Evolutionary conservation across 2,329 filamentous ascomycete species (phyloP).

Genomic region (Geosmithia morbida): DNA sequence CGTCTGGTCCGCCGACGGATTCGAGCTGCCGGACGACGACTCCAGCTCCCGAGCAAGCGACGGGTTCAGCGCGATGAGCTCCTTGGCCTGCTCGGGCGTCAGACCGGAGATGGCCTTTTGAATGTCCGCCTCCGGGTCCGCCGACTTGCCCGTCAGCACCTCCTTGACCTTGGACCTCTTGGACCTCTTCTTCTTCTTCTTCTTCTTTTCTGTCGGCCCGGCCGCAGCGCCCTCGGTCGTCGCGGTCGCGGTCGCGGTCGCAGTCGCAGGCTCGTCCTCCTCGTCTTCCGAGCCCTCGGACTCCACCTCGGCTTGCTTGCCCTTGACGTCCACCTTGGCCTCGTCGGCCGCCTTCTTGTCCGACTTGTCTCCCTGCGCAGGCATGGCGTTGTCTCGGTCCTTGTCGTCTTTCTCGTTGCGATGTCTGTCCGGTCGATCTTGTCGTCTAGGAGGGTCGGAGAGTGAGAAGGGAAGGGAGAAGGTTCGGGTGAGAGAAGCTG

Average conservation of each 20-base stretch:
- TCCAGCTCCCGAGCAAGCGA: slow-evolving; percentile 47
- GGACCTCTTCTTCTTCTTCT: slow-evolving; percentile 52
- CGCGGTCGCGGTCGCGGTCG: neutral
- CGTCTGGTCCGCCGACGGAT: slow-evolving; percentile 24
- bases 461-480: neutral
- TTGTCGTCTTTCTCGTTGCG: neutral
- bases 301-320: slow-evolving; percentile 28
- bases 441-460: neutral
- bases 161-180: slow-evolving; percentile 48
- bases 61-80: slow-evolving; percentile 61
- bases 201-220: slow-evolving; percentile 16
- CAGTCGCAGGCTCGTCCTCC: neutral
- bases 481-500: neutral
- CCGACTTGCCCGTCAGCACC: slow-evolving; percentile 19
- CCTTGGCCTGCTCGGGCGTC: slow-evolving; percentile 41
- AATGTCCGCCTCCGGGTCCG: slow-evolving; percentile 22
- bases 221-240: slow-evolving; percentile 12
- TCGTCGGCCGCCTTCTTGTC: slow-evolving; percentile 37
- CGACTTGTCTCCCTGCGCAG: slow-evolving; percentile 44
- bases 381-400: neutral
- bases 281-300: slow-evolving; percentile 32
- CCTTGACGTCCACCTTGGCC: slow-evolving; percentile 27
- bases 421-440: slow-evolving; percentile 2
- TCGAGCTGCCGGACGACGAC: slow-evolving; percentile 18
- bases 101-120: slow-evolving; percentile 39